Evolutionary conservation across 2,329 filamentous ascomycete genomes (phyloP), one percentile per base, ranked within the genome.

Genomic region (Ophioceras dolichostomum): DNA sequence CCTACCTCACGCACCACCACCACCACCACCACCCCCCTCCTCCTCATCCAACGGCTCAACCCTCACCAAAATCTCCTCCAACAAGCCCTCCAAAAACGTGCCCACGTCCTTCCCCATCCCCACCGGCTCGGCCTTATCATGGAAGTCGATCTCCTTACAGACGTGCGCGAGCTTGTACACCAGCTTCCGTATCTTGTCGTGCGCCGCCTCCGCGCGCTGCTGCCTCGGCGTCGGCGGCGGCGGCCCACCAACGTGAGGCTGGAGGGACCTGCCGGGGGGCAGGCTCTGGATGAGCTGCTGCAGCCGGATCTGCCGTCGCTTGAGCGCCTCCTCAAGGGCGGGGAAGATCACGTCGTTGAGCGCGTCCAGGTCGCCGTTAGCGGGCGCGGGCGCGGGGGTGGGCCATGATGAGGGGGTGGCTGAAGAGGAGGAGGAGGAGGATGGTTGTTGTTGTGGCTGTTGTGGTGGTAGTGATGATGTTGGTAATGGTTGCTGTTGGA

Each of bases 61-160:
- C 39, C 91, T 66, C 26, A 95, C 87, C 17, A 98, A 64, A 18
- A 98, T 81, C 64, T 98, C 91, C 57, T 98, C 91, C 24, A 98
- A 63, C 44, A 96, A 74, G 0, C 88, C 89, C 57, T 98, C 91
- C 7, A 96, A 60, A 48, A 96, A 93, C 1, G 83, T 85, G 32
- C 79, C 78, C 2, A 94, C 87, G 19, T 89, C 88, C 32, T 85
- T 79, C 0, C 87, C 89, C 89, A 96, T 95, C 1, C 87, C 86
- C 10, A 96, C 86, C 5, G 87, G 85, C 47, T 86, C 83, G 31
- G 79, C 74, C 55, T 81, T 82, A 58, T 98, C 91, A 59, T 79
- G 83, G 44, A 82, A 73, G 57, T 98, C 89, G 50, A 98, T 86
- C 55, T 94, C 87, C 52, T 80, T 81, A 58, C 94, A 94, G 18